Evolutionary conservation across 2,329 filamentous ascomycete species (phyloP).

Genomic region (Verticillium dahliae): DNA sequence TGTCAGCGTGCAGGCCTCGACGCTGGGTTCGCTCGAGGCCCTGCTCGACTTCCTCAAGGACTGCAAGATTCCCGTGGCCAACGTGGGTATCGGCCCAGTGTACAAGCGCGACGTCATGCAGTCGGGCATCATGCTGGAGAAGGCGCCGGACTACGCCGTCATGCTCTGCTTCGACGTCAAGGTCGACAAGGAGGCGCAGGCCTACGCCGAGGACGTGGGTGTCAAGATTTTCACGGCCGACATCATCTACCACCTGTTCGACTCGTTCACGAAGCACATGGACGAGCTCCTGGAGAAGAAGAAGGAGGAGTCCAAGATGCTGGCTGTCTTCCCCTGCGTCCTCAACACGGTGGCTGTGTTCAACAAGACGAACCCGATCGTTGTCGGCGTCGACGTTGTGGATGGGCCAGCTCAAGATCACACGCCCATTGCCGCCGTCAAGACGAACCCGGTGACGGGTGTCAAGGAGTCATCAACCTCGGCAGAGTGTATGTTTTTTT

Average conservation of each 20-base stretch:
- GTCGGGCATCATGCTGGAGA: slow-evolving; percentile 93
- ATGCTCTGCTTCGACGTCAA: slow-evolving; percentile 99
- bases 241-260: slow-evolving; percentile 98
- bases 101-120: slow-evolving; percentile 98
- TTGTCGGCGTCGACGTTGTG: slow-evolving; percentile 90
- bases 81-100: slow-evolving; percentile 94
- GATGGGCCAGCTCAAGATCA: slow-evolving; percentile 82
- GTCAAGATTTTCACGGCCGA: slow-evolving; percentile 98
- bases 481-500: slow-evolving; percentile 78
- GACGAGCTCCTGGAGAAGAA: slow-evolving; percentile 77
- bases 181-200: slow-evolving; percentile 90
- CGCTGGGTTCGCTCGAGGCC: slow-evolving; percentile 92
- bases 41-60: slow-evolving; percentile 91
- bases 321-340: slow-evolving; percentile 95
- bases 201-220: slow-evolving; percentile 86
- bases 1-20: slow-evolving; percentile 96
- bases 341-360: slow-evolving; percentile 87
- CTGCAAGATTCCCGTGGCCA: slow-evolving; percentile 95
- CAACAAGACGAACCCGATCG: slow-evolving; percentile 96
- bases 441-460: slow-evolving; percentile 70
- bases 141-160: slow-evolving; percentile 89
- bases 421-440: slow-evolving; percentile 85
- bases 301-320: slow-evolving; percentile 92
- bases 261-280: slow-evolving; percentile 95
- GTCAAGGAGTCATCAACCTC: slow-evolving; percentile 77